Percentiles rank a stretch among this genome's conserved stretches.
These are phyloP conservation scores for Verticillium longisporum DNA, from an alignment of 2,329 filamentous ascomycete genomes.

Conservation along the genomic window DNA sequence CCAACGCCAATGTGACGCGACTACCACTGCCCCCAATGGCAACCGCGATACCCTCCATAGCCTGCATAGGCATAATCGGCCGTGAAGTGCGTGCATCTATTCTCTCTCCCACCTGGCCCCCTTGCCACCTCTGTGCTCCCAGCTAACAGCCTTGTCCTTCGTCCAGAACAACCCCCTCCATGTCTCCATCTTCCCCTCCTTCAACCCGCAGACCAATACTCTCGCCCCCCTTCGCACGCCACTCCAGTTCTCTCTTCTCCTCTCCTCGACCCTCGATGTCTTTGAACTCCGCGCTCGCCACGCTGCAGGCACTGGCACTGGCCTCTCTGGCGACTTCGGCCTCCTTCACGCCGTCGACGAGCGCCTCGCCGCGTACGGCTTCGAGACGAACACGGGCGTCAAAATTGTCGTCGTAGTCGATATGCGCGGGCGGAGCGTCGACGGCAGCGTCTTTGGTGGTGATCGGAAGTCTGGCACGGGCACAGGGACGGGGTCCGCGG, in stretches of 20 bases:
- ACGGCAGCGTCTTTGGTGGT: constrained; percentile 13
- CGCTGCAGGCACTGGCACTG: constrained; percentile 41
- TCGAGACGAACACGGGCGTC: constrained; percentile 91
- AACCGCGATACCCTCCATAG: constrained; percentile 68
- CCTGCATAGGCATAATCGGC: constrained; percentile 89
- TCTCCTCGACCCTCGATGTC: constrained; percentile 87
- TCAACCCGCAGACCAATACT: constrained; percentile 48
- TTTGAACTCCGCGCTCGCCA: constrained; percentile 79
- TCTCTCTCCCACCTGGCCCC: background rate
- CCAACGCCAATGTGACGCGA: background rate
- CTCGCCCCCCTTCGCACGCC: constrained; percentile 56
- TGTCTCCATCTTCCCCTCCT: constrained; percentile 79
- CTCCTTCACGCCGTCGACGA: constrained; percentile 92
- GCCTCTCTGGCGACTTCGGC: constrained; percentile 75
- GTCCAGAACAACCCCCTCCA: constrained; percentile 90
- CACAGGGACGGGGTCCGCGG: constrained; percentile 16
- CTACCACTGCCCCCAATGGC: constrained; percentile 36
- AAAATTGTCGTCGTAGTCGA: constrained; percentile 89
- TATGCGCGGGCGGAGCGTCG: constrained; percentile 65
- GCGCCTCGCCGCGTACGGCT: constrained; percentile 87
- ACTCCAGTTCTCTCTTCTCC: constrained; percentile 87
- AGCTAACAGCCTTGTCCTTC: constrained; percentile 4
- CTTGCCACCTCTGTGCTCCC: background rate
- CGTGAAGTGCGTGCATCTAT: constrained; percentile 60
- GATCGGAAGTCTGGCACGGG: background rate